Conservation (phyloP, 73 alveolate genomes). For the Stentor roeselii region DNA sequence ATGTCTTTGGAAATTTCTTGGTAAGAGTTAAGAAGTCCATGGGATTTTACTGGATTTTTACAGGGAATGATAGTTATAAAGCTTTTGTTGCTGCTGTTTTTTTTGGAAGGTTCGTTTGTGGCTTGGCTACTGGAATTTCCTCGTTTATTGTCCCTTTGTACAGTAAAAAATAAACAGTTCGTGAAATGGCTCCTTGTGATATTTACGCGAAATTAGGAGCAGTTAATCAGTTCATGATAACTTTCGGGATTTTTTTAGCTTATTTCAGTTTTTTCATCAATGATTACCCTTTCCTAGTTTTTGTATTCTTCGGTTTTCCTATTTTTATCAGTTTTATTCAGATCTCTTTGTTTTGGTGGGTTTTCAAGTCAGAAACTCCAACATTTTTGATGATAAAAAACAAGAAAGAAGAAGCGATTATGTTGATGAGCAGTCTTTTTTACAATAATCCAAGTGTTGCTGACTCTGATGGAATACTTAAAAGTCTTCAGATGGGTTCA, state of each 20-base stretch:
- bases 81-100: background rate
- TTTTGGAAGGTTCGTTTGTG: constrained; percentile 1
- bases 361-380: background rate
- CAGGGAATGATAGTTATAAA: background rate
- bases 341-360: background rate
- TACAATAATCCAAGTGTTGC: background rate
- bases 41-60: background rate
- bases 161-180: background rate
- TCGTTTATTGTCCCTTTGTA: background rate
- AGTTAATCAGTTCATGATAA: constrained; percentile 8
- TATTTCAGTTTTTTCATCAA: background rate
- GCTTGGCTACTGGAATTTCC: background rate
- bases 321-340: background rate
- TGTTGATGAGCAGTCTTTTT: background rate
- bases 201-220: background rate
- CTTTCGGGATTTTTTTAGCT: constrained; percentile 3
- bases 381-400: background rate
- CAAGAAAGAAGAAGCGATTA: background rate
- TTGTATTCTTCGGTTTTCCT: background rate
- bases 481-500: background rate
- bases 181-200: constrained; percentile 1
- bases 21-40: background rate
- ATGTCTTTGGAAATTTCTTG: background rate
- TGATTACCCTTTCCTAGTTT: background rate
- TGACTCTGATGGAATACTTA: background rate